Percentiles rank a stretch among this genome's conserved stretches.
Conservation (phyloP, 345 rosid species). For the Nasturtium officinale region DNA sequence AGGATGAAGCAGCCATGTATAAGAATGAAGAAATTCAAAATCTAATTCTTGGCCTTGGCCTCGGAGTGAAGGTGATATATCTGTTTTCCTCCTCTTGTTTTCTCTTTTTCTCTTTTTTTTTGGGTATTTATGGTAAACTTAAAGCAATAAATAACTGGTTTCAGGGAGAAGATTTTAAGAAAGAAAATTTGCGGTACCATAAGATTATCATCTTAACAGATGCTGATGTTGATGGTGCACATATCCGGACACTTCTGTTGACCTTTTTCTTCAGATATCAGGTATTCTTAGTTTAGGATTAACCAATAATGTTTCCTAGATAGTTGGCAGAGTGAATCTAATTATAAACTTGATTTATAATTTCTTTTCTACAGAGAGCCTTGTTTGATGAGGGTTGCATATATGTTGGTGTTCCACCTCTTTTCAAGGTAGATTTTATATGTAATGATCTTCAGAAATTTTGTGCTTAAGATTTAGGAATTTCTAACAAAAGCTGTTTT, state of each 20-base stretch:
- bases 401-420: slow-evolving; percentile 98
- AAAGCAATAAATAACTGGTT: slow-evolving; percentile 23
- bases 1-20: slow-evolving; percentile 98
- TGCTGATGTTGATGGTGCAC: slow-evolving; percentile 99
- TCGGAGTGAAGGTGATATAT: slow-evolving; percentile 82
- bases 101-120: slow-evolving; percentile 13
- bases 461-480: slow-evolving; percentile 19
- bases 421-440: slow-evolving; percentile 68
- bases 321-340: not conserved
- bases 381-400: slow-evolving; percentile 91
- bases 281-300: slow-evolving; percentile 53
- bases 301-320: not conserved
- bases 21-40: slow-evolving; percentile 97
- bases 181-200: slow-evolving; percentile 85
- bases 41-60: slow-evolving; percentile 93
- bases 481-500: slow-evolving; percentile 12
- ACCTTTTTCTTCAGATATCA: slow-evolving; percentile 98
- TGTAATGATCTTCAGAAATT: slow-evolving; percentile 20
- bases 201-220: slow-evolving; percentile 96
- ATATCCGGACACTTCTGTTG: slow-evolving; percentile 85
- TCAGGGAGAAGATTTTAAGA: slow-evolving; percentile 93
- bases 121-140: slow-evolving; percentile 17
- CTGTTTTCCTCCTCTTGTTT: slow-evolving; percentile 15
- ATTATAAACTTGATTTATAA: slow-evolving; percentile 27
- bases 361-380: slow-evolving; percentile 62